Evolutionary conservation across 2,329 filamentous ascomycete species (phyloP).

Genomic region (Fusarium kyushuense): DNA sequence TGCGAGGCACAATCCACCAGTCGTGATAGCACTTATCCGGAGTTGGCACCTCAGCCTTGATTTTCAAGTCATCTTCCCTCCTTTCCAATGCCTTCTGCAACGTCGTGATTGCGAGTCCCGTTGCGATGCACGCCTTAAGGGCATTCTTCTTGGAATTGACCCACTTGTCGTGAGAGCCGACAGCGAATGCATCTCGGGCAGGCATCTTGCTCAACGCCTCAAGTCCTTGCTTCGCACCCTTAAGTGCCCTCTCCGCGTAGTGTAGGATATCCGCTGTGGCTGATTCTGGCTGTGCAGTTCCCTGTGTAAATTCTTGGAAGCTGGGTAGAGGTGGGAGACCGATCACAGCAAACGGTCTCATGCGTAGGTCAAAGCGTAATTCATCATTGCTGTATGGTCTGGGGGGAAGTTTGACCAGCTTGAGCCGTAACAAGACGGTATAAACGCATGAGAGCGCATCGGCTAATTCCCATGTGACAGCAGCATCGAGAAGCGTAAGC

Average conservation of each 20-base stretch:
- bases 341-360: conserved; percentile 83
- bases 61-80: conserved; percentile 50
- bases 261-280: conserved; percentile 57
- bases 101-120: conserved; percentile 72
- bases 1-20: conserved; percentile 73
- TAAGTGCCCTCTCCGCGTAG: conserved; percentile 60
- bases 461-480: conserved; percentile 69
- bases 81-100: conserved; percentile 67
- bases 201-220: conserved; percentile 67
- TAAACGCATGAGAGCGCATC: conserved; percentile 73
- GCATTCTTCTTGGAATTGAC: conserved; percentile 67
- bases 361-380: conserved; percentile 83
- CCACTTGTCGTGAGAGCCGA: conserved; percentile 73
- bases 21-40: conserved; percentile 69
- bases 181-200: conserved; percentile 65
- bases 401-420: conserved; percentile 62
- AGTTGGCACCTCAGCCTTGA: conserved; percentile 65
- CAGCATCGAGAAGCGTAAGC: conserved; percentile 72
- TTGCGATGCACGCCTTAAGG: conserved; percentile 77
- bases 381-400: conserved; percentile 75
- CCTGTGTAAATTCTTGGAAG: conserved; percentile 68
- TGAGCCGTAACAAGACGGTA: conserved; percentile 70
- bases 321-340: conserved; percentile 75
- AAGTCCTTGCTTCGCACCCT: conserved; percentile 65
- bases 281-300: conserved; percentile 57